Base-by-base conservation (phyloP, 768 basidiomycete species). In the Xerocomellus chrysenteron region DNA sequence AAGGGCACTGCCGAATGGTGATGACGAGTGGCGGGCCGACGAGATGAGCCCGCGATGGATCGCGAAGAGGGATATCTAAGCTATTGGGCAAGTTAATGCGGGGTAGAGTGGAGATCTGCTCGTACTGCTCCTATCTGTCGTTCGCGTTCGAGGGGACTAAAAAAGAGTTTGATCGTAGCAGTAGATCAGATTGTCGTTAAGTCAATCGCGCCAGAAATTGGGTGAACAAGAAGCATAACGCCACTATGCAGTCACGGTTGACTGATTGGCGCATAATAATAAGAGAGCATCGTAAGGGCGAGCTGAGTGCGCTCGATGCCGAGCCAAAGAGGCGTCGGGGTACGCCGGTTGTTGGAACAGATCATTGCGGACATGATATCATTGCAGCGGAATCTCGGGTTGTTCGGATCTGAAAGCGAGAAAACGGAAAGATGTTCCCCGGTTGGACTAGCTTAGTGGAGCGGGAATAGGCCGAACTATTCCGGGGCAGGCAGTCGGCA, bases 151-250 rank as follows among this genome's bases (percentile, higher is more conserved):
- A 47, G 48, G 21, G 53, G 35, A 40, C 36, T 30, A 16, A 55
- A 55, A 44, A n/a, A 33, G 58, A 45, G 41, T 39, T 50, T 56
- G 58, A 63, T 62, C 61, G 62, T 50, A 47, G 50, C 13, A 57
- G 55, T 12, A 62, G 64, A 64, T 64, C 63, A 58, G 63, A 64
- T 64, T 64, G 64, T 53, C 64, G 54, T 44, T 0, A 33, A 33
- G 59, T 14, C 51, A 56, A 65, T 63, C 52, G 58, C 21, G 58
- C 39, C 19, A 52, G 56, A 50, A 28, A 50, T 43, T 17, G 43
- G 24, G 36, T 37, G 37, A 28, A 46, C 10, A 5, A 32, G 42
- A 61, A 60, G 60, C 55, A 1, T 40, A 19, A 42, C 50, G 61
- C 61, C 57, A 60, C 62, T 30, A 30, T 24, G 21, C 33, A 1